These are phyloP conservation scores for Trichoderma asperelloides DNA, from an alignment of 495 filamentous ascomycete species.

Conservation along the genomic window DNA sequence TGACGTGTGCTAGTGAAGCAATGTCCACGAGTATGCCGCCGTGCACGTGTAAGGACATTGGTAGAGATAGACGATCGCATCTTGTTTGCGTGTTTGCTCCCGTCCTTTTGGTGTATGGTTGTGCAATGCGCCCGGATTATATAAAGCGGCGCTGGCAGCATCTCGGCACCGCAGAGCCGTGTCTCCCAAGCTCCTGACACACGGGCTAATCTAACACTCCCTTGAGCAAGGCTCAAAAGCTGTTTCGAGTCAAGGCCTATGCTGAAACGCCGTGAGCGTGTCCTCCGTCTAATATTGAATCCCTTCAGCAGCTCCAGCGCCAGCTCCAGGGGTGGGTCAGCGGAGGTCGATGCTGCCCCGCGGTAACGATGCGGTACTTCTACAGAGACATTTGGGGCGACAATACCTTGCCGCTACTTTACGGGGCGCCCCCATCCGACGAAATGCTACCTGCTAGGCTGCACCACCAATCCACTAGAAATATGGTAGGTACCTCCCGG, in stretches of 20 bases:
- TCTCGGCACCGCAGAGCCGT: neutral
- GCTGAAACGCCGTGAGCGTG: neutral
- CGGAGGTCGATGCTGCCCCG: neutral
- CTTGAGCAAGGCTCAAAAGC: neutral
- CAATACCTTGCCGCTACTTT: conserved; percentile 1
- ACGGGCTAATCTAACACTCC: neutral
- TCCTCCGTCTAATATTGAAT: neutral
- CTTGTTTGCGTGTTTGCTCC: neutral
- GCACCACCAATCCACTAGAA: conserved; percentile 4
- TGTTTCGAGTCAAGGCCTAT: neutral
- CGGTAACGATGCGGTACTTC: neutral
- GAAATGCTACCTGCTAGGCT: conserved; percentile 7
- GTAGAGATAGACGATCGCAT: neutral
- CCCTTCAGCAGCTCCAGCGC: neutral
- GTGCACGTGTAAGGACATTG: neutral
- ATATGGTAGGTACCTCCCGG: neutral
- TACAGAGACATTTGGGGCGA: neutral
- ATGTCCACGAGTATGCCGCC: neutral
- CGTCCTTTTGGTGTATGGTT: neutral
- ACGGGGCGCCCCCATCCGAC: neutral
- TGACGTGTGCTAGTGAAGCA: neutral
- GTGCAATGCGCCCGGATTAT: neutral
- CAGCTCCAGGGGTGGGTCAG: neutral
- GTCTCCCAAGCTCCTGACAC: neutral
- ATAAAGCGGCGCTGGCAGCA: neutral